Percentiles rank a stretch among this genome's conserved stretches.
Evolutionary conservation across 257 asterid species (phyloP).

Genomic region (Vinca minor): DNA sequence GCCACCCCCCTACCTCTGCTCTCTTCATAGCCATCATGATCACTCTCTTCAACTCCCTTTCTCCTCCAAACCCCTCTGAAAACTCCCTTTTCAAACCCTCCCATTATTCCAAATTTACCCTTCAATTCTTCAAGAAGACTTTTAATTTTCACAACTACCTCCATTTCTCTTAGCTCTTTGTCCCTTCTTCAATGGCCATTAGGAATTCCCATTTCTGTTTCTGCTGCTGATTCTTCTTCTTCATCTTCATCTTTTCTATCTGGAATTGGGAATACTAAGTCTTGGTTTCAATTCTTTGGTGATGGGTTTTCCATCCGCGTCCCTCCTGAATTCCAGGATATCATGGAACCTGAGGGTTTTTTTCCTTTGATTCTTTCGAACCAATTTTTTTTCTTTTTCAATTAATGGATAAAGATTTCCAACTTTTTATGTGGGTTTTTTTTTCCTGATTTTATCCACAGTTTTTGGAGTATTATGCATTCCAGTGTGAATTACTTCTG

Average conservation of each 20-base stretch:
- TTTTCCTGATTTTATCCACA: neutral
- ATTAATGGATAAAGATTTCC: neutral
- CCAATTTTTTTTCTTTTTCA: neutral
- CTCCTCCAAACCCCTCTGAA: constrained; percentile 27
- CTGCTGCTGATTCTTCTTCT: constrained; percentile 27
- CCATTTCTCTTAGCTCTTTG: constrained; percentile 22
- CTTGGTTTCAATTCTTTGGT: constrained; percentile 85
- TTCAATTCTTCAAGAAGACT: constrained; percentile 41
- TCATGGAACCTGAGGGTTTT: constrained; percentile 80
- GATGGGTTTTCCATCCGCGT: constrained; percentile 83
- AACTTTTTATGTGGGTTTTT: neutral
- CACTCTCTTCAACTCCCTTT: constrained; percentile 26
- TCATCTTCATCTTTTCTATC: constrained; percentile 58
- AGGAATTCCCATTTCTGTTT: constrained; percentile 18
- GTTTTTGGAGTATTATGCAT: too few species aligned
- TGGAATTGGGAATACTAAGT: constrained; percentile 71
- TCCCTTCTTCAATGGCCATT: constrained; percentile 23
- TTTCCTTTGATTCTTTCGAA: neutral
- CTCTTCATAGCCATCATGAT: constrained; percentile 32
- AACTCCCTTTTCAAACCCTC: constrained; percentile 11
- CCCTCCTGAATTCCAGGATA: constrained; percentile 77
- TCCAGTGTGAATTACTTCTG: too few species aligned
- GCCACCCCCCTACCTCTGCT: too few species aligned
- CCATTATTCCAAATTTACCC: constrained; percentile 1
- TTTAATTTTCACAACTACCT: constrained; percentile 35